phyloP scores from a whole-genome alignment of 495 filamentous ascomycete genomes.

The Trichocladium antarcticum region DNA sequence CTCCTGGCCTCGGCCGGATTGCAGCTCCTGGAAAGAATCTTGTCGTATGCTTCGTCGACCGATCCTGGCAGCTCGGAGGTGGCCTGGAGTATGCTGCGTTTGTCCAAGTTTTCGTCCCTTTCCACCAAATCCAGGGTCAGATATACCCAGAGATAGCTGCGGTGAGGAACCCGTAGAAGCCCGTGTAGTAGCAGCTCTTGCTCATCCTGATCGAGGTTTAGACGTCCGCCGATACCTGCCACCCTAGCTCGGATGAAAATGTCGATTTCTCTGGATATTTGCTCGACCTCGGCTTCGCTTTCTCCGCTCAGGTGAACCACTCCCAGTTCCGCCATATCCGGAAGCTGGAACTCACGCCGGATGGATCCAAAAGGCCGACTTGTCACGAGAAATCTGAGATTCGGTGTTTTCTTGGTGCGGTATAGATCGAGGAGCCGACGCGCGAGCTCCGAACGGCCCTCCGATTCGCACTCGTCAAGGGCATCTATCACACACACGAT shows the following conservation, averaged over 20 bases:
- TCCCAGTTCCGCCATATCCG: conserved; percentile 17
- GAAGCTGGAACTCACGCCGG: conserved; percentile 20
- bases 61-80: background rate
- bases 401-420: background rate
- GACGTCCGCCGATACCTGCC: background rate
- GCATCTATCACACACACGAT: conserved; percentile 43
- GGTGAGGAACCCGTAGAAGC: too few relatives aligned
- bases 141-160: conserved; percentile 13
- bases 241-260: conserved; percentile 5
- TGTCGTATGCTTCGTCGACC: background rate
- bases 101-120: background rate
- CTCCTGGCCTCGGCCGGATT: background rate
- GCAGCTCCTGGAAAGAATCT: too few relatives aligned
- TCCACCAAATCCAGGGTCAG: conserved; percentile 4
- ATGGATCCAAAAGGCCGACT: conserved; percentile 40
- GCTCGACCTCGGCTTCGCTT: background rate
- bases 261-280: conserved; percentile 10
- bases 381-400: conserved; percentile 40
- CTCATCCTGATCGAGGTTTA: too few relatives aligned
- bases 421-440: conserved; percentile 11
- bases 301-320: conserved; percentile 30
- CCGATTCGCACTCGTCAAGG: conserved; percentile 30
- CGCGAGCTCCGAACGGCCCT: conserved; percentile 6
- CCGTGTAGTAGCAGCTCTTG: too few relatives aligned
- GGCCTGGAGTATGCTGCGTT: too few relatives aligned